Evolutionary conservation across 2,329 filamentous ascomycete genomes (phyloP).

Genomic region (Aspergillus pseudoglaucus): DNA sequence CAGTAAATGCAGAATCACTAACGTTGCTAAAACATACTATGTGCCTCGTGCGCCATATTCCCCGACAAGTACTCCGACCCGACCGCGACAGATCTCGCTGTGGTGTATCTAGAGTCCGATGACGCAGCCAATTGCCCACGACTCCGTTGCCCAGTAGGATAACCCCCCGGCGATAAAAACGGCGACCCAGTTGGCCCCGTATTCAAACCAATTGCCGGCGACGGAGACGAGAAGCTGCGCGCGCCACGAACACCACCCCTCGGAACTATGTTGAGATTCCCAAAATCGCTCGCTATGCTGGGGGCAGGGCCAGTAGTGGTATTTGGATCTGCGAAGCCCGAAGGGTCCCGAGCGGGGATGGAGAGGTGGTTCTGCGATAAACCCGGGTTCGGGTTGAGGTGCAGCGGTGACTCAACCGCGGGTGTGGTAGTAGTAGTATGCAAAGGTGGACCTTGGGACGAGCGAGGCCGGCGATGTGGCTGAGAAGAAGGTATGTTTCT

Average conservation of each 20-base stretch:
- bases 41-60: slow-evolving; percentile 25
- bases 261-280: not conserved
- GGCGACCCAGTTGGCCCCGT: not conserved
- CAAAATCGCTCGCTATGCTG: not conserved
- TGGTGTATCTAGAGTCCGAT: not conserved
- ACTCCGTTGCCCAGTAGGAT: not conserved
- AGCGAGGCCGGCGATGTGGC: not conserved
- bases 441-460: not conserved
- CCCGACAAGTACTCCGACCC: slow-evolving; percentile 17
- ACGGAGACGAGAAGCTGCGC: not conserved
- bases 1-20: slow-evolving; percentile 10
- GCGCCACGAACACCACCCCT: not conserved
- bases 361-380: not conserved
- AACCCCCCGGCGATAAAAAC: not conserved
- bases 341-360: not conserved
- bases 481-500: too few species aligned
- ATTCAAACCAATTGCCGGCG: not conserved
- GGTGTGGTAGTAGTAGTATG: not conserved
- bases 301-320: not conserved
- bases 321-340: not conserved
- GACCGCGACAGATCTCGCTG: not conserved
- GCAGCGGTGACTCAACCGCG: not conserved
- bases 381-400: not conserved
- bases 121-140: not conserved
- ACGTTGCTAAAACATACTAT: slow-evolving; percentile 17